Evolutionary conservation across 495 filamentous ascomycete genomes (phyloP), one percentile per base, ranked within the genome.

Genomic region (Aspergillus asperescens): DNA sequence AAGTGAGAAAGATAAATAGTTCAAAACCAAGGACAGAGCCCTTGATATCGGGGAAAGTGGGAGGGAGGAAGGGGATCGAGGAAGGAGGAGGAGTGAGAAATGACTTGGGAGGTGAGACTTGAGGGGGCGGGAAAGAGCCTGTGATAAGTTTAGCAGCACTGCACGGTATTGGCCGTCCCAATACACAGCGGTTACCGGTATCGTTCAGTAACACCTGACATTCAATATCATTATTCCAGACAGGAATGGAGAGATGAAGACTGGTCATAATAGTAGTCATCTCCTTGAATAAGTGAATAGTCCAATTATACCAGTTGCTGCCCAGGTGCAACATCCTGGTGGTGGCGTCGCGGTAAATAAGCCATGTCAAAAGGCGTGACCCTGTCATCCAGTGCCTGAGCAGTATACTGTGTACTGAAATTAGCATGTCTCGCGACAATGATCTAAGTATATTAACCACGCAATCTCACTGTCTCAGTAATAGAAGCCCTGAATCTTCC

Each of bases 21-120:
- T 37, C 16, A 45, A 54, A 51, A 59, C 46, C 65, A 73, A 71
- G 69, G 69, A 54, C 69, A 58, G 61, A 52, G 69, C 65, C 44
- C 69, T 72, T 70, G 69, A 70, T 60, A 55, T 59, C 54, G 48
- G 42, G 54, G 49, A 52, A 46, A 55, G 60, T 55, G 57, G 59
- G 28, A 55, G 59, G 53, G 19, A 45, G 38, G 52, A 48, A 52
- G 52, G 60, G 61, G 54, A 44, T 46, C 50, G 52, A 50, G 60
- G 56, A 57, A 63, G 61, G 56, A 66, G 64, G 40, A 44, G 50
- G 61, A 60, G 51, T 57, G 58, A 50, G 37, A 34, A 50, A 54
- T 50, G 27, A 24, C 27, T 28, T n/a, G 23, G 12, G 35, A 23
- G 27, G 10, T 10, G 35, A 37, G 18, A 42, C 7, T 42, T 42